Base-by-base conservation (phyloP, 2,329 filamentous ascomycete species). In the Aureobasidium leucospermi region DNA sequence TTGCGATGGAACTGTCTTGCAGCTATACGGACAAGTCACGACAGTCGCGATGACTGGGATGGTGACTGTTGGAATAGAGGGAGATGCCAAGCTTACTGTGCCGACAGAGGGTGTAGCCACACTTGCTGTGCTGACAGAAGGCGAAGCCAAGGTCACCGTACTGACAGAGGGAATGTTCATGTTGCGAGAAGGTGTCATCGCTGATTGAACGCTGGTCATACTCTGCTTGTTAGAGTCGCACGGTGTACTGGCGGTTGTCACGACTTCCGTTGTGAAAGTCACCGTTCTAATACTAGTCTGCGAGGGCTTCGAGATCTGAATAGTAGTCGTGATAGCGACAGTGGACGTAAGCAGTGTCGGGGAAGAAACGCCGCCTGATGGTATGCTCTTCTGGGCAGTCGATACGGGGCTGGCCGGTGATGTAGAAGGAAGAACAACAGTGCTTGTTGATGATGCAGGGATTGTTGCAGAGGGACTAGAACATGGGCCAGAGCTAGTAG, bases 111-210 rank as follows among this genome's bases (percentile, higher is more conserved):
- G 47, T 32, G 47, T 28, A 13, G 16, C 32, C 32, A 38, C 11
- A 16, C 31, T 36, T 28, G 16, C 19, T 28, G 48, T 11, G 23
- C 23, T 23, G n/a, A 34, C 15, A 41, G 48, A 29, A 16, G 48
- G 36, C 9, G 48, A 39, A 1, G 8, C 48, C 15, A n/a, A 7
- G 7, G 6, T 31, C 16, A 16, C 36, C 6, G 48, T 52, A 23
- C 48, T 42, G 51, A 55, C 51, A n/a, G 51, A 55, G 9, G 51
- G 51, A 19, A 55, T 10, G 6, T 55, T 23, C 51, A 55, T 34
- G 28, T 43, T 55, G 28, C 4, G 28, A 55, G 51, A 42, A 43
- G 51, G 38, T 8, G 51, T 42, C 9, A 11, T 29, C 15, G 36
- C 28, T 4, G 36, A 42, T 10, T 52, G 6, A 39, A 53, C 38